Evolutionary conservation across 345 rosid species (phyloP).

Genomic region (Carallia brachiata): DNA sequence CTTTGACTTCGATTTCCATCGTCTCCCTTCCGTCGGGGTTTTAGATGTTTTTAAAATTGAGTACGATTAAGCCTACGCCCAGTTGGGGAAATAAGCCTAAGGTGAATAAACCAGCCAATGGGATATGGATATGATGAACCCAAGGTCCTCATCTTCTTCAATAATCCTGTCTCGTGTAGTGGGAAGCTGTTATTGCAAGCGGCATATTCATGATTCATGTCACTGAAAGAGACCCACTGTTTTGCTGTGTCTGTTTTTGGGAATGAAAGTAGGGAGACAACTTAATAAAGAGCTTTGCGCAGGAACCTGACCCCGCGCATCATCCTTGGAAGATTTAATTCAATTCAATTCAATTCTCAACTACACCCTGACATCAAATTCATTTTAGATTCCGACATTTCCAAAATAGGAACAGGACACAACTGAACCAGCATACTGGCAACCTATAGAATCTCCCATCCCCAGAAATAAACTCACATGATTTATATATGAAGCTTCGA

Average conservation of each 20-base stretch:
- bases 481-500: no score
- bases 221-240: neutral
- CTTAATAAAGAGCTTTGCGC: neutral
- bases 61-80: neutral
- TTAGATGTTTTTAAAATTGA: no score
- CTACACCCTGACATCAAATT: no score
- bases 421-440: no score
- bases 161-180: neutral
- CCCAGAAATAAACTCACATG: no score
- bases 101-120: neutral
- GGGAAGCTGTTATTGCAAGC: neutral
- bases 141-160: slow-evolving; percentile 19
- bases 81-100: slow-evolving; percentile 4
- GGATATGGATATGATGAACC: neutral
- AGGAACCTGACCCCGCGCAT: neutral
- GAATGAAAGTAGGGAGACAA: neutral
- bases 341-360: no score
- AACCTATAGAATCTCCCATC: no score
- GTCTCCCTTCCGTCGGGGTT: neutral
- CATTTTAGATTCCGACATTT: no score
- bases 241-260: neutral
- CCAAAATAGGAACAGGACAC: no score
- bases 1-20: neutral
- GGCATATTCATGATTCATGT: neutral
- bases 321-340: no score